Evolutionary conservation across 2,329 filamentous ascomycete genomes (phyloP).

Genomic region (Penicillium sp.): DNA sequence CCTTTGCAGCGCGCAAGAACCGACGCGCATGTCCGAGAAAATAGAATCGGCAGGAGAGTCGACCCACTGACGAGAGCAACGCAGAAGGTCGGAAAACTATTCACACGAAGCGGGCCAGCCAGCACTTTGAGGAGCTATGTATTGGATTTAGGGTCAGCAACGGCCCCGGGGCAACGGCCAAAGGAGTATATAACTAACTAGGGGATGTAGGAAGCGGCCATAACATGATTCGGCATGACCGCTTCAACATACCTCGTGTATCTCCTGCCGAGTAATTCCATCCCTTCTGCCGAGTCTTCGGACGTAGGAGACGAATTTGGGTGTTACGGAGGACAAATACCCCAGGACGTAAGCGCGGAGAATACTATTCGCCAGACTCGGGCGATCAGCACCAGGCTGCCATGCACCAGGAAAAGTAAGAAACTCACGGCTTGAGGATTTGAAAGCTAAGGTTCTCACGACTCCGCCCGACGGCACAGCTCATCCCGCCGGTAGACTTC

Average conservation of each 20-base stretch:
- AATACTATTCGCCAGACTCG: slow-evolving; percentile 36
- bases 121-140: slow-evolving; percentile 41
- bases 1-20: slow-evolving; percentile 20
- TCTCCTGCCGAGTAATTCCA: slow-evolving; percentile 32
- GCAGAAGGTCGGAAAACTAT: slow-evolving; percentile 54
- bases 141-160: slow-evolving; percentile 19
- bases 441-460: slow-evolving; percentile 24
- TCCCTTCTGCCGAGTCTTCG: slow-evolving; percentile 35
- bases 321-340: slow-evolving; percentile 49
- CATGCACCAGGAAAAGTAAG: not conserved
- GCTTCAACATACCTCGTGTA: slow-evolving; percentile 35
- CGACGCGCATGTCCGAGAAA: slow-evolving; percentile 27
- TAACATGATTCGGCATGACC: slow-evolving; percentile 7
- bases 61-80: slow-evolving; percentile 53
- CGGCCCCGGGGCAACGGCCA: slow-evolving; percentile 3
- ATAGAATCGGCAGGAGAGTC: slow-evolving; percentile 43
- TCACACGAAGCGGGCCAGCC: slow-evolving; percentile 40
- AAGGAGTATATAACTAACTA: too few relatives aligned
- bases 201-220: slow-evolving; percentile 1
- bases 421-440: slow-evolving; percentile 36
- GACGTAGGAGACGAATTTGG: slow-evolving; percentile 44
- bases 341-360: slow-evolving; percentile 50
- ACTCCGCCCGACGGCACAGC: slow-evolving; percentile 22
- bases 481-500: slow-evolving; percentile 27
- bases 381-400: slow-evolving; percentile 8